Conservation (phyloP, 192 early-diverging fungal genomes). For the Coemansia asiatica region DNA sequence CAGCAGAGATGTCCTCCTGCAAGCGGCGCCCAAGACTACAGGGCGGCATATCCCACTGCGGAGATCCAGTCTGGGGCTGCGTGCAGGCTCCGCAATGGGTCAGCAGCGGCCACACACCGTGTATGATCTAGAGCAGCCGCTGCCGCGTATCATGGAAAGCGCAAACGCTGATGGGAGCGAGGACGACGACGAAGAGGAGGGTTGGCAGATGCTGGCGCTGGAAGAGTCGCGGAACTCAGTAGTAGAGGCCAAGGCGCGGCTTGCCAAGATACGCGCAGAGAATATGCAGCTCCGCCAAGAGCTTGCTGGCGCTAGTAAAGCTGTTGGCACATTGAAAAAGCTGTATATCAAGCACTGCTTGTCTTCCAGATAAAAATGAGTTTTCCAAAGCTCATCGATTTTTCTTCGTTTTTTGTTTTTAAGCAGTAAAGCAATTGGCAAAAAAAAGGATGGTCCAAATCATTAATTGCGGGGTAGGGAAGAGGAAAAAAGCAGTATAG, state of each 20-base stretch:
- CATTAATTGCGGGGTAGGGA: too few relatives aligned
- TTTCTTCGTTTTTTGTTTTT: neutral
- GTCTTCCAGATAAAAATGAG: too few relatives aligned
- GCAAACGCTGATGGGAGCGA: slow-evolving; percentile 12
- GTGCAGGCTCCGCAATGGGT: neutral
- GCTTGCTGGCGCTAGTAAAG: slow-evolving; percentile 11
- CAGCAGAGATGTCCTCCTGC: neutral
- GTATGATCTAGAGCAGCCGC: neutral
- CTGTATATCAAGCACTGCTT: too few relatives aligned
- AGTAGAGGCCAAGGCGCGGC: neutral
- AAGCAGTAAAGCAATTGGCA: neutral
- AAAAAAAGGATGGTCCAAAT: too few relatives aligned
- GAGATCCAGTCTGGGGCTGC: slow-evolving; percentile 7
- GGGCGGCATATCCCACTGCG: slow-evolving; percentile 2
- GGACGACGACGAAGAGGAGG: slow-evolving; percentile 20
- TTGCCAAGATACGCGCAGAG: neutral
- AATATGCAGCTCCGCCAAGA: slow-evolving; percentile 4
- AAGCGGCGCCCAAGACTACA: neutral
- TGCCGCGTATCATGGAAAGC: slow-evolving; percentile 8
- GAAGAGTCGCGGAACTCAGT: neutral
- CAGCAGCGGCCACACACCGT: neutral
- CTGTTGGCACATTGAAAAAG: slow-evolving; percentile 16
- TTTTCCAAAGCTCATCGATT: too few relatives aligned
- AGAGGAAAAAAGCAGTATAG: too few relatives aligned
- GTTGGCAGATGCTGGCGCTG: slow-evolving; percentile 18